A percentile compares a stretch with the other conserved stretches of the same genome.
Conservation (phyloP, 208 protist species). For the Leishmania tropica region DNA sequence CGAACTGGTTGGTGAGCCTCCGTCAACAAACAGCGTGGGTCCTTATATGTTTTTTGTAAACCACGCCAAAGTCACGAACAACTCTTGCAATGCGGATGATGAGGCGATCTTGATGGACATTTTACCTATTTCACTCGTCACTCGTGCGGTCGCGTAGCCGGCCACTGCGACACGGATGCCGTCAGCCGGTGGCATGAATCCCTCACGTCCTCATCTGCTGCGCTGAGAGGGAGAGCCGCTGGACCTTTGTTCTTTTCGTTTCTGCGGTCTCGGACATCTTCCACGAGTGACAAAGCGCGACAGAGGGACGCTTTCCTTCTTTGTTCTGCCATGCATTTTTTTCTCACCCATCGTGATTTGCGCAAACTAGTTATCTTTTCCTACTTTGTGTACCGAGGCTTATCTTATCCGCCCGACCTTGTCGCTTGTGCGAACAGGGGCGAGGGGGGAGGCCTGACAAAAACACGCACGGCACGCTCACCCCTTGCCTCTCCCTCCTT, state of each 20-base stretch:
- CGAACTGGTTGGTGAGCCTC: slow-evolving; percentile 35
- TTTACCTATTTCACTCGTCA: slow-evolving; percentile 30
- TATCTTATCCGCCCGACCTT: not conserved
- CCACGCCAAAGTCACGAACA: slow-evolving; percentile 54
- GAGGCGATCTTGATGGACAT: slow-evolving; percentile 24
- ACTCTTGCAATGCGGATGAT: slow-evolving; percentile 31
- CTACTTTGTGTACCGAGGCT: not conserved
- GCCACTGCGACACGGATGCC: not conserved
- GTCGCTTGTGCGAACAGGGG: not conserved
- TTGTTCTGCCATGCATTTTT: not conserved
- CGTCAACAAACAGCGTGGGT: slow-evolving; percentile 23
- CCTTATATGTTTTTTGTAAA: slow-evolving; percentile 67
- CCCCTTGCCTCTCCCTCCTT: not conserved
- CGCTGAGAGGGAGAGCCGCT: not conserved
- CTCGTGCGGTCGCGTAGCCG: slow-evolving; percentile 15
- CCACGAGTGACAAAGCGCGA: not conserved
- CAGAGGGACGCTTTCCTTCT: not conserved
- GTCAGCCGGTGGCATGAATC: no score
- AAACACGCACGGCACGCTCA: not conserved
- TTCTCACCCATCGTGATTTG: not conserved
- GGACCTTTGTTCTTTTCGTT: not conserved
- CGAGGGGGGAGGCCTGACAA: not conserved
- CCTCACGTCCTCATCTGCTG: not conserved
- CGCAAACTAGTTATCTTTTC: not conserved
- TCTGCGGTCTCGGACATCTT: not conserved